Evolutionary conservation across 2,329 filamentous ascomycete genomes (phyloP).

Genomic region (Tolypocladium album): DNA sequence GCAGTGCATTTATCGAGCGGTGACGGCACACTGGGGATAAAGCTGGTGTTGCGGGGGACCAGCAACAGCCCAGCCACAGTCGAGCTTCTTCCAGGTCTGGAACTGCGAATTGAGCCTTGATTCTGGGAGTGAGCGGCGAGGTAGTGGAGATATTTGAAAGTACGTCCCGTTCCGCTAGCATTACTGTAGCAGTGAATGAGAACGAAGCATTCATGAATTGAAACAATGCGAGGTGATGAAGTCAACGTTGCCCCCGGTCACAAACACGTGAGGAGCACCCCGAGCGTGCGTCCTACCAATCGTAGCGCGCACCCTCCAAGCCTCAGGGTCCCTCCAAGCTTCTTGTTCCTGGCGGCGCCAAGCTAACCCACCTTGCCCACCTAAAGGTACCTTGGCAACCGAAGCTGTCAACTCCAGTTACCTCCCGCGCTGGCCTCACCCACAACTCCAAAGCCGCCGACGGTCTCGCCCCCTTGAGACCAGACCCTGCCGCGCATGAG

Average conservation of each 20-base stretch:
- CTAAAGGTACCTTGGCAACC: no score
- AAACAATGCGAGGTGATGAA: no score
- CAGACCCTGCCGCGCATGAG: neutral
- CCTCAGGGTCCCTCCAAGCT: neutral
- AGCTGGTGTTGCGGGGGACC: constrained; percentile 6
- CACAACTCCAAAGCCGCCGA: neutral
- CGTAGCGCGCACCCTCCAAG: neutral
- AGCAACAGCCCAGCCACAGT: constrained; percentile 6
- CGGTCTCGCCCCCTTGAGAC: neutral
- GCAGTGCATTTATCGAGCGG: neutral
- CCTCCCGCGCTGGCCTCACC: neutral
- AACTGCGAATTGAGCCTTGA: constrained; percentile 6
- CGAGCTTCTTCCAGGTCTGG: constrained; percentile 9
- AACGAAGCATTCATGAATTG: no score
- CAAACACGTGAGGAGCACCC: no score
- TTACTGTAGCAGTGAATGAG: no score
- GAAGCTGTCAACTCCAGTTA: neutral
- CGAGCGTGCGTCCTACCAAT: neutral
- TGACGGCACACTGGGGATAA: constrained; percentile 2
- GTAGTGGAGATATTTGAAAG: neutral
- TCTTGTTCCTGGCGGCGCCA: neutral
- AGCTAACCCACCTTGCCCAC: neutral
- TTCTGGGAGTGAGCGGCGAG: neutral
- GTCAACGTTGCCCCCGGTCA: no score
- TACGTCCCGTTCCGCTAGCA: neutral